Percentiles rank a stretch among this genome's conserved stretches.
Evolutionary conservation across 2,329 filamentous ascomycete species (phyloP).

Genomic region (Blastomyces gilchristii): DNA sequence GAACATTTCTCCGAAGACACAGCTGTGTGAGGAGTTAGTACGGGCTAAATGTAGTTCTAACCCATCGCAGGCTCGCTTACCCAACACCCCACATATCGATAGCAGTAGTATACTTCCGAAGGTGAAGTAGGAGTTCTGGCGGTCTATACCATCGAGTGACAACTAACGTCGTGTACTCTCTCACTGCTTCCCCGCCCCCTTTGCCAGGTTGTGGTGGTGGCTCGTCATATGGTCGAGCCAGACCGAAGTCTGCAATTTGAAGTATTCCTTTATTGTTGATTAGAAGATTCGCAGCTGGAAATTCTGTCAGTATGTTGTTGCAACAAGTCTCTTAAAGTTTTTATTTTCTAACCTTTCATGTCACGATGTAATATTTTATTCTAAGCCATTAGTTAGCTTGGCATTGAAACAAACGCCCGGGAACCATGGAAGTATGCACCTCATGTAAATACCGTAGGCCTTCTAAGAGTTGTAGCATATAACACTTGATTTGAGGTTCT

Average conservation of each 20-base stretch:
- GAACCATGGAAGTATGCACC: constrained; percentile 25
- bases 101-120: constrained; percentile 88
- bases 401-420: neutral
- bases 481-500: constrained; percentile 92
- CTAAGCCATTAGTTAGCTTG: constrained; percentile 25
- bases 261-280: constrained; percentile 91
- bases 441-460: constrained; percentile 86
- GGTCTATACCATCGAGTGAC: constrained; percentile 96
- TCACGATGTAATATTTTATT: constrained; percentile 86
- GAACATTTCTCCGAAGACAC: constrained; percentile 97
- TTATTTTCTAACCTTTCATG: constrained; percentile 58
- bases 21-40: constrained; percentile 43
- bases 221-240: constrained; percentile 88
- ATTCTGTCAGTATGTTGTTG: neutral
- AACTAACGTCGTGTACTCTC: constrained; percentile 93
- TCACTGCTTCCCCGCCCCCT: constrained; percentile 71
- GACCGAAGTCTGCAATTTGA: constrained; percentile 93
- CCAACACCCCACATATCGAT: constrained; percentile 98
- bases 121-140: constrained; percentile 77
- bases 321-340: neutral
- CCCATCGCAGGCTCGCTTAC: constrained; percentile 40
- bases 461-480: constrained; percentile 85
- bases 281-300: constrained; percentile 72
- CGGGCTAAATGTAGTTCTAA: constrained; percentile 13
- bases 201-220: constrained; percentile 62